Conservation (phyloP, 192 early-diverging fungal genomes). For the Thamnidium elegans region DNA sequence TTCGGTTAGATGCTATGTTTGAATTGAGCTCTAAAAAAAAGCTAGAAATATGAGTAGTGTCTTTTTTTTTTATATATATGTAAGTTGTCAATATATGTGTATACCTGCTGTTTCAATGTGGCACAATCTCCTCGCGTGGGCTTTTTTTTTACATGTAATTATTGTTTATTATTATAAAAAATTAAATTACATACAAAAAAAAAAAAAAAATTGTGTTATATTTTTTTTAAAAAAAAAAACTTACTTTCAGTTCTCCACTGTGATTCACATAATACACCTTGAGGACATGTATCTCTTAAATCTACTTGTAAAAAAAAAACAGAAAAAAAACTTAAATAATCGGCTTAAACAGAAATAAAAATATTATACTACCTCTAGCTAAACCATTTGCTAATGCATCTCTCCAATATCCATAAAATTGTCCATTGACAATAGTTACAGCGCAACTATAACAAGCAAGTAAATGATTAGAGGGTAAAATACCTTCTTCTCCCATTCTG, state of each 20-base stretch:
- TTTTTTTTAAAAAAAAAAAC: background rate
- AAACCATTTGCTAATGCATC: background rate
- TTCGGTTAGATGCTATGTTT: too few species aligned
- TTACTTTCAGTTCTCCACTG: slow-evolving; percentile 6
- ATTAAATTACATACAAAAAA: too few species aligned
- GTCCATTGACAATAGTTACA: slow-evolving; percentile 12
- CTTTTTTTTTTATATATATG: too few species aligned
- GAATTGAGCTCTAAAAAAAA: too few species aligned
- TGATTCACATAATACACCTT: background rate
- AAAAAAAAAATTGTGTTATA: too few species aligned
- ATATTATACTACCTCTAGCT: background rate
- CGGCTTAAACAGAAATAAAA: background rate
- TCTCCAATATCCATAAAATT: slow-evolving; percentile 19
- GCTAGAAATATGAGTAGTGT: too few species aligned
- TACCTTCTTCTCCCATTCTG: background rate
- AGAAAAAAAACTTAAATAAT: background rate
- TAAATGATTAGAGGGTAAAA: slow-evolving; percentile 7
- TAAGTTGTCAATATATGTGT: too few species aligned
- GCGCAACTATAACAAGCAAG: slow-evolving; percentile 13
- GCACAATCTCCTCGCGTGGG: too few species aligned
- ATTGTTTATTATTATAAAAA: too few species aligned
- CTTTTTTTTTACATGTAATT: too few species aligned
- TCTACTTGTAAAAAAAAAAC: background rate
- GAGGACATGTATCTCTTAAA: background rate
- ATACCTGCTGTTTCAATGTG: too few species aligned